These are phyloP conservation scores for Neonectria ditissima DNA, from an alignment of 2,329 filamentous ascomycete genomes.

Conservation along the genomic window DNA sequence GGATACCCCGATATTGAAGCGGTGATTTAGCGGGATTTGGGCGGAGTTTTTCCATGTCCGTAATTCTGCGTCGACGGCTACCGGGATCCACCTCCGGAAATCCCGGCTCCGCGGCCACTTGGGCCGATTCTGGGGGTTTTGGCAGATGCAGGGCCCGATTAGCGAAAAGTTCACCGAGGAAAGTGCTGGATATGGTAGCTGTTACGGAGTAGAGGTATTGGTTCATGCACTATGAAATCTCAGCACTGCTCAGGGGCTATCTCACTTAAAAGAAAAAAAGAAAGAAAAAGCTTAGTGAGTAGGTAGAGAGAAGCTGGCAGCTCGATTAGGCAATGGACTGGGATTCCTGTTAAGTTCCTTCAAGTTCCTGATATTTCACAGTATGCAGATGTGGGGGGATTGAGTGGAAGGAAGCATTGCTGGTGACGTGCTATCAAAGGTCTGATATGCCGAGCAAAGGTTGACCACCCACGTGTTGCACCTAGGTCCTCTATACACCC, in stretches of 20 bases:
- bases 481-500: slow-evolving; percentile 3
- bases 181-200: background rate
- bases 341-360: background rate
- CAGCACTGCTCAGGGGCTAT: background rate
- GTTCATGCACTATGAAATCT: background rate
- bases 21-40: background rate
- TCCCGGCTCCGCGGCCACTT: background rate
- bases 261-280: too few species aligned
- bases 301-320: too few species aligned
- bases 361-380: background rate
- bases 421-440: background rate
- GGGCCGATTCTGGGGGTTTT: slow-evolving; percentile 5
- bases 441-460: background rate
- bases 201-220: too few species aligned
- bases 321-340: background rate
- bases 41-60: background rate
- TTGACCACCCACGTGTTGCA: background rate
- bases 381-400: background rate
- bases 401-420: background rate
- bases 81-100: background rate
- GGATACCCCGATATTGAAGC: slow-evolving; percentile 7
- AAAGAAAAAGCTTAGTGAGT: background rate
- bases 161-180: background rate
- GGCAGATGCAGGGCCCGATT: slow-evolving; percentile 24
- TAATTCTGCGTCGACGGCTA: background rate